Evolutionary conservation across 345 rosid species (phyloP), one percentile per base, ranked within the genome.

Genomic region (Lepidium aucheri): DNA sequence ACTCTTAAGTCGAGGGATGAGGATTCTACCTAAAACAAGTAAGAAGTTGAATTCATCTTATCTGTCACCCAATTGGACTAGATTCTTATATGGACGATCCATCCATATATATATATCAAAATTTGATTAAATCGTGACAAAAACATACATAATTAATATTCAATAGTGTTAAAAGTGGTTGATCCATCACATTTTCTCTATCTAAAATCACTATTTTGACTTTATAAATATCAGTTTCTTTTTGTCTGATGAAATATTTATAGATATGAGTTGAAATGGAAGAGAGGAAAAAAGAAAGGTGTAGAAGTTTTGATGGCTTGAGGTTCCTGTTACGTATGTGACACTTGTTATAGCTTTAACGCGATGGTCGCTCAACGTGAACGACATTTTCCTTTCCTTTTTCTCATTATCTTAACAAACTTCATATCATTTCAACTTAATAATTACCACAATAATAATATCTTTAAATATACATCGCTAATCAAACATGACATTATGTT

Each of bases 341-440:
- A 57, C 49, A 56, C 76, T 72, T 57, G 11, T 39, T 56, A 33
- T 57, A 58, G 66, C 71, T 65, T 71, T 58, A 72, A 72, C 61
- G 76, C 76, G 49, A 65, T 65, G 67, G 67, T 73, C 55, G 76
- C 72, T 42, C 61, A 58, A 73, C 76, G 76, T 51, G 76, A 73
- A 65, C 71, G 72, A 73, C 72, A 73, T 58, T 57, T 60, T 58
- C 52, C 51, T 58, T 71, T 56, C 0, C 28, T 45, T n/a, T 54
- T 38, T 46, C 58, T 40, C 51, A 36, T 30, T 54, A 28, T 5
- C 4, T 28, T 8, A 5, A 38, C 61, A 36, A 13, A 12, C 20
- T 42, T 3, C 10, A 15, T 28, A 28, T 15, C 7, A 16, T 6
- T 9, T 11, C 2, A 49, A 28, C 14, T 43, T 20, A n/a, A 15